Evolutionary conservation across 2,329 filamentous ascomycete species (phyloP), one percentile per base, ranked within the genome.

Genomic region (Sporothrix globosa): DNA sequence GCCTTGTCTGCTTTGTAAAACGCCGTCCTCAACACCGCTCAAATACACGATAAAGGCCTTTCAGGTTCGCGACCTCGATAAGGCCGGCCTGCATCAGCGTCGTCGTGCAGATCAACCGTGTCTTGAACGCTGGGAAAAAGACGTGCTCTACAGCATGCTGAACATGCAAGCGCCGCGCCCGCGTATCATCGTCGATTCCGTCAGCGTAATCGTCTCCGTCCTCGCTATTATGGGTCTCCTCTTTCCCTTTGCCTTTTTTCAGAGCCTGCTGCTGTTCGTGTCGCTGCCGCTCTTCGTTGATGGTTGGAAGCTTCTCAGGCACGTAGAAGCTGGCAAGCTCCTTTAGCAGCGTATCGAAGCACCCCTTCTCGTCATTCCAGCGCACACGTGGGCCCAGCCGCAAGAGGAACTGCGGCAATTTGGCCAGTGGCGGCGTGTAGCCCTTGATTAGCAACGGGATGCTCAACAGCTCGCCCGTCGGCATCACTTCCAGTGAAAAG

Each of bases 31-130:
- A 98, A 79, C 96, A 98, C 69, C 96, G 84, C 81, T 99, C 96
- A 83, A 99, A 99, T 2, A 98, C 94, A 60, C 92, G 85, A 80
- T 99, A 99, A 71, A 99, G 78, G 0, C 94, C 93, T 80, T 97
- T 98, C 71, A 98, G 80, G 81, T 96, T 93, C 1, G 96, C 95
- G 65, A 97, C 88, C 80, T 99, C 95, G 61, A 97, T 82, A 13
- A 97, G 88, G 10, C 84, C 86, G 0, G 89, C 91, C 67, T 89
- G 88, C 81, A 96, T 87, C 76, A 98, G 81, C 5, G 86, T 84
- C 74, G 87, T 90, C 10, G 96, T 97, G 24, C 92, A 94, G 70
- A 98, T 88, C 61, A 99, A 81, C 70, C 93, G 85, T 5, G 91
- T 84, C 78, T 93, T 92, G 77, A 97, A 92, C 0, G 93, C 92